Conservation (phyloP, 768 basidiomycete species). For the Sistotremastrum niveocremeum region DNA sequence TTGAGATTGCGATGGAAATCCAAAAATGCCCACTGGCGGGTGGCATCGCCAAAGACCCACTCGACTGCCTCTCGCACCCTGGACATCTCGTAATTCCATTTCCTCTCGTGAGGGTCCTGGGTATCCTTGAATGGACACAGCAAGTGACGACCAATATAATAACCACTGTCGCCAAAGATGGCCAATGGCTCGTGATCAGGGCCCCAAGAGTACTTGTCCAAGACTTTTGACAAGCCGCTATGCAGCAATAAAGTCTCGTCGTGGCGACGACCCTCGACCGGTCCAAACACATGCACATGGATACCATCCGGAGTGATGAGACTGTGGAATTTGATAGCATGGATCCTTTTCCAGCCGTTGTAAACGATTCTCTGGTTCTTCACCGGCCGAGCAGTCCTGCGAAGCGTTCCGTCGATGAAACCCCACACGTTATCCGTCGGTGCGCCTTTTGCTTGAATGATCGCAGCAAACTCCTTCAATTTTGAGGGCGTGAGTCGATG, state of each 20-base stretch:
- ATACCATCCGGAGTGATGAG: constrained; percentile 16
- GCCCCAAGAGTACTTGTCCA: constrained; percentile 3
- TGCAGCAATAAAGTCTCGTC: constrained; percentile 9
- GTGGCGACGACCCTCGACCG: constrained; percentile 9
- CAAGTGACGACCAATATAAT: constrained; percentile 10
- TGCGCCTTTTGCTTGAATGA: constrained; percentile 7
- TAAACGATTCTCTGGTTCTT: constrained; percentile 6
- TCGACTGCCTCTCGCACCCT: constrained; percentile 15
- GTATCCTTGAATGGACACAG: constrained; percentile 9
- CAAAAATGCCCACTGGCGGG: constrained; percentile 13
- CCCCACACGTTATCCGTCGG: constrained; percentile 7
- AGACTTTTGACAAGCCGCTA: constrained; percentile 4
- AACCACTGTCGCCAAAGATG: constrained; percentile 16
- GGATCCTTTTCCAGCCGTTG: constrained; percentile 16
- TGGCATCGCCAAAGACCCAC: constrained; percentile 14
- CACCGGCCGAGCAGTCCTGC: constrained; percentile 7
- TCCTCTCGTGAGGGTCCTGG: constrained; percentile 7
- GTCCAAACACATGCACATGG: constrained; percentile 15
- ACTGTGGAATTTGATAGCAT: constrained; percentile 17
- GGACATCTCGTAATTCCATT: constrained; percentile 16
- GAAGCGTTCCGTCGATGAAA: constrained; percentile 16
- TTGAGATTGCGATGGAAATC: constrained; percentile 11
- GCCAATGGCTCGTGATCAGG: constrained; percentile 1
- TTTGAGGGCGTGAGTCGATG: constrained; percentile 5
- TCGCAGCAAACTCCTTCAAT: constrained; percentile 9